Evolutionary conservation across 225 moss, liverwort and hornwort genomes (phyloP).

Genomic region (Pseudoscleropodium purum): DNA sequence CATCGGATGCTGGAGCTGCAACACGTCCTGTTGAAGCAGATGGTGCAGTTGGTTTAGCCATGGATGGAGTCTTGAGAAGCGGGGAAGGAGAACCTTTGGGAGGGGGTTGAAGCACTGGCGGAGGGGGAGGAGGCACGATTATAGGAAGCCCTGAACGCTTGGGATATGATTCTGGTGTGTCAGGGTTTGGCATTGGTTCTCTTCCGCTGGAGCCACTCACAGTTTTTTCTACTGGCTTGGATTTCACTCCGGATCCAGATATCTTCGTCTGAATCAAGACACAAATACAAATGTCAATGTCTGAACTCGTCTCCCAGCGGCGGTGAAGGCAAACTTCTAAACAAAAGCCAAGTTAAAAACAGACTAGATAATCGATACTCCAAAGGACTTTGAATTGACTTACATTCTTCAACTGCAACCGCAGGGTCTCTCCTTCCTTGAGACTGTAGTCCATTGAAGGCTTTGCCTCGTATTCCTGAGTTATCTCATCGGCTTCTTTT

Average conservation of each 20-base stretch:
- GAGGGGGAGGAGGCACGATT: slow-evolving; percentile 76
- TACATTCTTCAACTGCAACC: slow-evolving; percentile 82
- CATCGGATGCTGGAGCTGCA: slow-evolving; percentile 6
- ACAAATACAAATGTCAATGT: background rate
- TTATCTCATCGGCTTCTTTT: slow-evolving; percentile 60
- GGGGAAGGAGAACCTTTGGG: slow-evolving; percentile 11
- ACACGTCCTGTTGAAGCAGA: background rate
- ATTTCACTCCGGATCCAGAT: slow-evolving; percentile 41
- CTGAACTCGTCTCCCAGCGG: background rate
- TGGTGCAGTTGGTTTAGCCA: slow-evolving; percentile 14
- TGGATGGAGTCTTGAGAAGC: slow-evolving; percentile 33
- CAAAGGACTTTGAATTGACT: background rate
- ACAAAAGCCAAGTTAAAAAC: background rate
- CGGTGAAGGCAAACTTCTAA: background rate
- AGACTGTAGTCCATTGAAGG: slow-evolving; percentile 84
- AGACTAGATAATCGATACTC: background rate
- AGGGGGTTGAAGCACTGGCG: slow-evolving; percentile 36
- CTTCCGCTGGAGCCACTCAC: slow-evolving; percentile 16
- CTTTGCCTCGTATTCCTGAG: slow-evolving; percentile 61
- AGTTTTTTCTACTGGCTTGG: slow-evolving; percentile 17
- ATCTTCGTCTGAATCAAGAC: slow-evolving; percentile 34
- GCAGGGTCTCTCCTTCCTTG: slow-evolving; percentile 93
- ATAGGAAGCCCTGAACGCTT: slow-evolving; percentile 55
- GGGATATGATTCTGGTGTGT: slow-evolving; percentile 41
- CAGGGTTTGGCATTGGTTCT: slow-evolving; percentile 42